Evolutionary conservation across 2,329 filamentous ascomycete species (phyloP), one percentile per base, ranked within the genome.

Genomic region (Cylindrodendrum hubeiense): DNA sequence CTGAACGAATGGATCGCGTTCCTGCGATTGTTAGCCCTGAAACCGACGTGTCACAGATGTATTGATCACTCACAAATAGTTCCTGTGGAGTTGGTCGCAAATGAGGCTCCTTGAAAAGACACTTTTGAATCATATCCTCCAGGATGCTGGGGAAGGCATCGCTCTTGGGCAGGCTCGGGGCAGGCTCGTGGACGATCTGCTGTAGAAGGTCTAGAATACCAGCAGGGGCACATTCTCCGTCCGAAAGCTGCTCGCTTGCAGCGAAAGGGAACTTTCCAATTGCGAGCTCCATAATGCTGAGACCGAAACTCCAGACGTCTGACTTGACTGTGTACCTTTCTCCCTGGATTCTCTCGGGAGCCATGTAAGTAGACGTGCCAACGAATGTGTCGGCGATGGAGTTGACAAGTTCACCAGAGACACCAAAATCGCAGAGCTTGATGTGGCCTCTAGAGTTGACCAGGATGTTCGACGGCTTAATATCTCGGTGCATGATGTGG

Each of bases 351-450:
- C 96, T 90, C 83, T 99, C 96, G 0, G 96, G 96, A 0, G 96
- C 96, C 96, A 99, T 99, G 84, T 99, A 99, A 60, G 96, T 99
- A 39, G 96, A 98, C 2, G 96, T 99, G 57, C 96, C 96, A 37
- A 99, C 96, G 75, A 99, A 99, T 1, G 96, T 99, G 77, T 98
- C 95, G 55, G 96, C 96, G 70, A 99, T 94, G 5, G 96, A 98
- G 82, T 98, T 98, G 79, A 98, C 94, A 17, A 98, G 89, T 80
- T 99, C 96, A 71, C 95, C 96, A 5, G 95, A 98, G n/a, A 99
- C 96, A 73, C 96, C 96, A 78, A 99, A 99, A 80, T 99, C 96
- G 81, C 95, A 98, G 6, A 99, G 88, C 82, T 99, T 99, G 86
- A 99, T 98, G 71, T 92, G 90, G 13, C 96, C 96, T 60, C 91